Conservation (phyloP, 768 basidiomycete species). For the Mycena capillaripes region DNA sequence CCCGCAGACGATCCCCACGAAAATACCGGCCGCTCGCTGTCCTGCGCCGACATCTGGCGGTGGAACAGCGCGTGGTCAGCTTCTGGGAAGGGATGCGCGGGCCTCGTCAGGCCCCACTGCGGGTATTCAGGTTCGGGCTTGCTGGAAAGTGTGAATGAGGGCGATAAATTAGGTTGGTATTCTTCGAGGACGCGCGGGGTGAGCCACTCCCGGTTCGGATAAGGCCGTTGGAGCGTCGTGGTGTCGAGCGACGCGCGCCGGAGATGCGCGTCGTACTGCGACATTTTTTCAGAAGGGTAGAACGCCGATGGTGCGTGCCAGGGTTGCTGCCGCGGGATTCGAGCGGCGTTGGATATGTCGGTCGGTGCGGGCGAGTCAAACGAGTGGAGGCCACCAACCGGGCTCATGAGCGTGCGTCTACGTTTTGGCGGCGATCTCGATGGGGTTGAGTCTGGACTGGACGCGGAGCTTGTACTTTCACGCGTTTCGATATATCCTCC, state of each 20-base stretch:
- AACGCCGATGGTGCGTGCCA: background rate
- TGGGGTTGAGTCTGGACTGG: background rate
- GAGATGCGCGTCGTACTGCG: background rate
- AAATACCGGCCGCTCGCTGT: background rate
- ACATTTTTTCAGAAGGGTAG: background rate
- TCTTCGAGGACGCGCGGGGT: background rate
- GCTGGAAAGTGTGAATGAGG: background rate
- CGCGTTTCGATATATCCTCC: background rate
- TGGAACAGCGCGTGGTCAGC: background rate
- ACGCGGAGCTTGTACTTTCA: background rate
- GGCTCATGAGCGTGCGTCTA: constrained; percentile 21
- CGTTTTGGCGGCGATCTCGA: constrained; percentile 33
- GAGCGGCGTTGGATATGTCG: background rate
- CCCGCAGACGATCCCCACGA: constrained; percentile 5
- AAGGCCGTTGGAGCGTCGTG: background rate
- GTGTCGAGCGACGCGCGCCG: constrained; percentile 15
- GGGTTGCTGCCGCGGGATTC: background rate
- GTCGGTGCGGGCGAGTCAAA: background rate
- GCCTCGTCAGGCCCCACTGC: constrained; percentile 17
- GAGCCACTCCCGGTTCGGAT: constrained; percentile 2
- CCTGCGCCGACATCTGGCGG: background rate
- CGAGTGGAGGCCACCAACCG: background rate
- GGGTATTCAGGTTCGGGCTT: constrained; percentile 1
- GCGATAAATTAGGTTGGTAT: background rate
- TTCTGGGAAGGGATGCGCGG: constrained; percentile 20